Evolutionary conservation across 2,329 filamentous ascomycete genomes (phyloP), one percentile per base, ranked within the genome.

Genomic region (Penicillium hordei): DNA sequence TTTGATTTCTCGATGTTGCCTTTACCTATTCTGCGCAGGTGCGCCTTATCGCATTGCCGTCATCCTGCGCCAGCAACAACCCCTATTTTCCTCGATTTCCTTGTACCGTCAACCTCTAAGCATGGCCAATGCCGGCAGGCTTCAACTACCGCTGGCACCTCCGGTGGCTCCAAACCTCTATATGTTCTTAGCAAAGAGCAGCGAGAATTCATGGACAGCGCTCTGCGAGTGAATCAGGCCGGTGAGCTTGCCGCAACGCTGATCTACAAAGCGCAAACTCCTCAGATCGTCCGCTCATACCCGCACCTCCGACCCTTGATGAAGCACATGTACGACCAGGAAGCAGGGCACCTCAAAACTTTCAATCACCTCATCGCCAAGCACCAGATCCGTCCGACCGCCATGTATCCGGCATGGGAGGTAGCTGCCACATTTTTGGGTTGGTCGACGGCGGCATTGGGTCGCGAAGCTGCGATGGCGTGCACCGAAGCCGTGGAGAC

Each of bases 401-500:
- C 89, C 13, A 89, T 99, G 79, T 96, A 95, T 70, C 94, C 94
- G 0, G 62, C 97, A 2, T 99, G 94, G 94, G 86, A 88, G 43
- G 81, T 86, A 8, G 86, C 93, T 12, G 90, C 94, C 1, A 88
- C 89, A 0, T 85, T 88, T 0, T 77, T 99, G 8, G 94, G 94
- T 19, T 97, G 94, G 92, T 83, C 85, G 5, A 99, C 94, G 0
- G 94, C 90, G 0, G 78, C 94, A 42, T 83, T 99, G 82, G 93
- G 94, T 0, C 85, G 91, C 48, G 92, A 97, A 77, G 93, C 93
- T 2, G 93, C 94, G 36, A 99, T 99, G 94, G 94, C 94, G 13
- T 99, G 94, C 73, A 97, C 94, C 0, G 94, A 99, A 77, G 94
- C 94, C 1, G 93, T 99, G 1, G 94, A 99, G 81, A 99, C 93